phyloP scores from a whole-genome alignment of 75 land plant species.

The Larix kaempferi region DNA sequence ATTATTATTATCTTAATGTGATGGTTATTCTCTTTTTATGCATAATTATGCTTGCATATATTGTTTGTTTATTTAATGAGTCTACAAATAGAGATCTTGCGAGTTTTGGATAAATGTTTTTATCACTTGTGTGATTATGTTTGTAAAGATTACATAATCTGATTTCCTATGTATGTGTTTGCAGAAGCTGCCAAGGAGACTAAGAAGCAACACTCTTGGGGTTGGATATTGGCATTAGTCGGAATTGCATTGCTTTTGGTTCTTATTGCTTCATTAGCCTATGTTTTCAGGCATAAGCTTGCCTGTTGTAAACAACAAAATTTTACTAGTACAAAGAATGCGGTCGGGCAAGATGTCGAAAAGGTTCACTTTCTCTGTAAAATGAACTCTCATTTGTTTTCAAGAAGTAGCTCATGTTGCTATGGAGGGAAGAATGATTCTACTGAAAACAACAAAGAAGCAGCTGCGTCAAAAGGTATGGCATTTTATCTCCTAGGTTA shows the following conservation, averaged over 20 bases:
- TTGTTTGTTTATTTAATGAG: neutral
- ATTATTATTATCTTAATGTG: neutral
- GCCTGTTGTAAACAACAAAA: constrained; percentile 3
- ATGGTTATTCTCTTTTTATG: neutral
- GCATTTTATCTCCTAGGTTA: constrained; percentile 2
- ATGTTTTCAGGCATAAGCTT: constrained; percentile 6
- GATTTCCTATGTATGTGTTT: neutral
- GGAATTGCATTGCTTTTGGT: constrained; percentile 7
- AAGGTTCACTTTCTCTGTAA: constrained; percentile 1
- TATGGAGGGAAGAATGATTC: constrained; percentile 6
- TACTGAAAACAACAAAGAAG: neutral
- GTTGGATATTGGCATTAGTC: constrained; percentile 1
- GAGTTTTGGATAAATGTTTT: neutral
- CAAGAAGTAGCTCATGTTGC: neutral
- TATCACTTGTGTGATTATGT: neutral
- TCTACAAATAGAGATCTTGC: neutral
- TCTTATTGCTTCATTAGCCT: neutral
- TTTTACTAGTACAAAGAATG: neutral
- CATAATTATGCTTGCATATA: neutral
- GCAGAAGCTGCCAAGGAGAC: neutral
- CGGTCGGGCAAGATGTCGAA: neutral
- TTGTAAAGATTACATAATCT: neutral
- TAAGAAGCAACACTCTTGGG: neutral
- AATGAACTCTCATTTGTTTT: neutral
- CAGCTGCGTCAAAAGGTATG: constrained; percentile 1